These are phyloP conservation scores for Cytospora paraplurivora DNA, from an alignment of 2,329 filamentous ascomycete genomes.

Conservation along the genomic window DNA sequence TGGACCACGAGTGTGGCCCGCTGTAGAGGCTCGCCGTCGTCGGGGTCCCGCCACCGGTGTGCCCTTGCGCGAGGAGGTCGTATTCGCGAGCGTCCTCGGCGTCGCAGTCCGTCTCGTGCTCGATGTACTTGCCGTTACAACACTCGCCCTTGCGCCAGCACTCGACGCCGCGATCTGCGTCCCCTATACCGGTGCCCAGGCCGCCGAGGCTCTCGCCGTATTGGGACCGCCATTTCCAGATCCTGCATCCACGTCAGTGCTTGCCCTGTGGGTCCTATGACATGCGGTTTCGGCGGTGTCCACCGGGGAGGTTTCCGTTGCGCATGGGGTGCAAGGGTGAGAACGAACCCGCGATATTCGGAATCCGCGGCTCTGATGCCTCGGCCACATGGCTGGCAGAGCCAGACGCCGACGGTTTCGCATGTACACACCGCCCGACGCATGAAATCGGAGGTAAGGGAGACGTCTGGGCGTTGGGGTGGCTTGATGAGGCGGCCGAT, in stretches of 20 bases:
- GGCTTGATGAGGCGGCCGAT: conserved; percentile 57
- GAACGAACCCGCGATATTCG: conserved; percentile 57
- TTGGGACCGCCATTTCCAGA: conserved; percentile 87
- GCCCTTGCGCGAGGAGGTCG: conserved; percentile 24
- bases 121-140: conserved; percentile 73
- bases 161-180: conserved; percentile 83
- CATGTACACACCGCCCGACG: conserved; percentile 57
- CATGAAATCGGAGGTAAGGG: conserved; percentile 59
- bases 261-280: conserved; percentile 11
- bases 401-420: conserved; percentile 65
- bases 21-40: conserved; percentile 26
- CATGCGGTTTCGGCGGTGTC: neutral
- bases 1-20: conserved; percentile 28
- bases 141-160: conserved; percentile 80
- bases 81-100: conserved; percentile 68
- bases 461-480: conserved; percentile 45
- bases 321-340: conserved; percentile 1
- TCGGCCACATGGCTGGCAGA: conserved; percentile 82
- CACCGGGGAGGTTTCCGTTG: neutral
- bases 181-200: conserved; percentile 82
- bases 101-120: conserved; percentile 84
- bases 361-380: conserved; percentile 63
- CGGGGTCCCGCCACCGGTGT: conserved; percentile 17
- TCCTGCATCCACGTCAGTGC: conserved; percentile 44
- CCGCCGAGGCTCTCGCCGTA: conserved; percentile 81